phyloP scores from a whole-genome alignment of 2,329 filamentous ascomycete genomes.

The Sclerotinia nivalis region DNA sequence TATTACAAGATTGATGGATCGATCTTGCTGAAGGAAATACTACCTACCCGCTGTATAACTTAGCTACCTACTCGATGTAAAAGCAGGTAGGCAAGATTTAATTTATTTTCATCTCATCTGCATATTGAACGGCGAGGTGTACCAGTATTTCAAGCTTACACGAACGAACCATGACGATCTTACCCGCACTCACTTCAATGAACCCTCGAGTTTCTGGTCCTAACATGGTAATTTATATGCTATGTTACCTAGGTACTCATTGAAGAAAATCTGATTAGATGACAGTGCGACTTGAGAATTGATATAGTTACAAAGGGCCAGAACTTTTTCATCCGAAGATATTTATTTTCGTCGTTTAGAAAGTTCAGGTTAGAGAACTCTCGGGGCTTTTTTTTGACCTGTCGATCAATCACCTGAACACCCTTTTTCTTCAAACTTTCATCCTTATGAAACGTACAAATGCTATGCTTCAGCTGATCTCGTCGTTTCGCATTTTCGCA shows the following conservation, averaged over 20 bases:
- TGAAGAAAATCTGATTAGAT: constrained; percentile 13
- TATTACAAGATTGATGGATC: constrained; percentile 2
- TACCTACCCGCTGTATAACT: too few species aligned
- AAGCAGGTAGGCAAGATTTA: background rate
- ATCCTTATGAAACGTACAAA: background rate
- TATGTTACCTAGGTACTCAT: background rate
- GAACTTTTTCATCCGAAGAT: constrained; percentile 12
- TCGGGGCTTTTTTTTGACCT: background rate
- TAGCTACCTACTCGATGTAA: too few species aligned
- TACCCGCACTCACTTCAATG: background rate
- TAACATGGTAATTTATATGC: background rate
- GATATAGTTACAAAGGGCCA: background rate
- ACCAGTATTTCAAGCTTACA: background rate
- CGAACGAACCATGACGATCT: background rate
- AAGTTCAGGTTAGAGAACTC: background rate
- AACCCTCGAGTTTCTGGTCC: background rate
- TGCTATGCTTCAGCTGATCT: background rate
- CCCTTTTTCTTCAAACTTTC: background rate
- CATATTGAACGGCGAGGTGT: constrained; percentile 10
- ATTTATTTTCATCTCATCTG: constrained; percentile 13
- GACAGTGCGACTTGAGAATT: constrained; percentile 2
- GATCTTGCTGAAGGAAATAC: background rate
- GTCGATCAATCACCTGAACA: constrained; percentile 8
- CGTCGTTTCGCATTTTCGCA: background rate
- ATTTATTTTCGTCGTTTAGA: background rate